Evolutionary conservation across 257 asterid genomes (phyloP), one percentile per base, ranked within the genome.

Genomic region (Nicotiana knightiana): DNA sequence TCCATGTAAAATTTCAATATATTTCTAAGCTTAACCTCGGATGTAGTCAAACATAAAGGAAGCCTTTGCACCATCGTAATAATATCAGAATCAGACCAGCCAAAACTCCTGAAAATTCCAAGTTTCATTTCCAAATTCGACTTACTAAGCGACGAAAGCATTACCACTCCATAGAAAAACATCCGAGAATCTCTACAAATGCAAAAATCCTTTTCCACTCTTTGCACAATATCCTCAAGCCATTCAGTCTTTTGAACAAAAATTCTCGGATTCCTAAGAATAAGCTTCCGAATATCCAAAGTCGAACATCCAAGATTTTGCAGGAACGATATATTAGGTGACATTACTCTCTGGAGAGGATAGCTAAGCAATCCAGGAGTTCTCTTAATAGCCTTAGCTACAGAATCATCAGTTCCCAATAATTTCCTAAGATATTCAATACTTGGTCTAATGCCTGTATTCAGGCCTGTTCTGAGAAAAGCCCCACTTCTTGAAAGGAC

Each of bases 181-280:
- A 82, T 82, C 11, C 73, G 16, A 0, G 86, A 66, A 26, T 63
- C 16, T 3, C 57, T 82, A 75, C 79, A 26, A 51, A 87, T 84
- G 32, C 86, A 82, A 26, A 84, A 80, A 8, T 84, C 86, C 12
- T 79, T 77, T 58, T 87, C 83, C 21, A 82, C 87, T 28, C 67
- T 84, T 2, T 28, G 43, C 9, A 81, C 59, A 18, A 61, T 28
- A 21, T 81, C 64, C 65, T 80, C 78, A 75, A 84, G 7, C 84
- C 58, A 66, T 33, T 39, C 81, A 11, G 55, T 28, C 7, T 54
- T 76, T 1, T 46, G 32, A 2, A 46, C 3, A 16, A 80, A 3
- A 84, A n/a, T 17, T 18, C 37, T 48, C 1, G 86, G 85, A n/a
- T 51, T 66, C 43, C 46, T 46, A 6, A 67, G 4, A 5, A 83